Evolutionary conservation across 495 filamentous ascomycete species (phyloP), one percentile per base, ranked within the genome.

Genomic region (Tetracladium marchalianum): DNA sequence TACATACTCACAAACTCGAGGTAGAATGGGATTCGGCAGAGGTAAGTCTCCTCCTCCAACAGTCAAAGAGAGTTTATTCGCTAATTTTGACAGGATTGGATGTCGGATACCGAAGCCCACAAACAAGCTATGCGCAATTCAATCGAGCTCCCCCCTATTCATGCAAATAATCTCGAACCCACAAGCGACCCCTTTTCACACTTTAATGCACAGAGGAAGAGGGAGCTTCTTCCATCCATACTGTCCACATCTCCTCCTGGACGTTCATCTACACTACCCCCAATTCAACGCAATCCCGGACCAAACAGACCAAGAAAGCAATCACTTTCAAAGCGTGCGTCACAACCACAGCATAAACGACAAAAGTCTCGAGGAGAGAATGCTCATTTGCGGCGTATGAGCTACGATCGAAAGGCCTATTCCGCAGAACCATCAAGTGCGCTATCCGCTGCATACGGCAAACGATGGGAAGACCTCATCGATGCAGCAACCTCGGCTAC

Each of bases 401-500:
- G 82, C 31, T 75, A 79, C 49, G 83, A 86, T 47, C 73, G 87
- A 41, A 94, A 93, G 62, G 85, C 85, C 17, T 76, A 81, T 49
- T 93, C 87, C 2, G 85, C 86, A 18, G 89, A 94, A 61, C 87
- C 89, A 12, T 73, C 80, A 27, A 84, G 85, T 27, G 88, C 88
- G 58, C 85, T 87, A 18, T 72, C 80, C 27, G 78, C 75, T 51
- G 76, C 82, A 37, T 85, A 81, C 62, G 86, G 87, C 35, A 90
- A 89, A 68, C 73, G 89, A 57, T 95, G 89, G 89, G 87, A 94
- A 63, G 89, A 95, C 62, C 65, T 95, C 50, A 89, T 95, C 46
- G 89, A 95, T 63, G 89, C 89, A 9, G 86, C 86, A 17, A 83
- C 88, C 12, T 93, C 86, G 32, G 87, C 87, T 9, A 94, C 87